These are phyloP conservation scores for Tetradesmus obliquus DNA, from an alignment of 139 green algal genomes.

Conservation along the genomic window DNA sequence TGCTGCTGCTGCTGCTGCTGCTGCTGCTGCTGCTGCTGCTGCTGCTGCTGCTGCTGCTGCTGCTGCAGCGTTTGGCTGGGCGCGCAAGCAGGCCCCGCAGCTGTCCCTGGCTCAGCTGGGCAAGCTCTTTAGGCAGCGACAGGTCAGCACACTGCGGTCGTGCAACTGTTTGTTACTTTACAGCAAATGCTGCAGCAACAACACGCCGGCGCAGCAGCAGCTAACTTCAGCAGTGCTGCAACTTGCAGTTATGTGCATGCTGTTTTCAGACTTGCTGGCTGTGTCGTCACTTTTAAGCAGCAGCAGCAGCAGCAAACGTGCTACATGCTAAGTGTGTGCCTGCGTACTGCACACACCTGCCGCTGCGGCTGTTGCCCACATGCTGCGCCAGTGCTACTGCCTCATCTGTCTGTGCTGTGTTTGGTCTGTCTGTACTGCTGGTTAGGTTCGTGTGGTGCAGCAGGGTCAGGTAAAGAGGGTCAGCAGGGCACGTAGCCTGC, in stretches of 20 bases:
- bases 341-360: not conserved
- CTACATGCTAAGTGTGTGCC: no score
- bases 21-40: not conserved
- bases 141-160: not conserved
- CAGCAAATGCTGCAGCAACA: not conserved
- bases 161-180: not conserved
- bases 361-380: not conserved
- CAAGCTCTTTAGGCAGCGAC: slow-evolving; percentile 15
- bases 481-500: not conserved
- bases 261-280: no score
- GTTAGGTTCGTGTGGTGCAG: slow-evolving; percentile 32
- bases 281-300: not conserved
- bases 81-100: slow-evolving; percentile 4
- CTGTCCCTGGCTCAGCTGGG: slow-evolving; percentile 4
- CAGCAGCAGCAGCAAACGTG: no score
- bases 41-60: not conserved
- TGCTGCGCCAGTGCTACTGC: not conserved
- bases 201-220: not conserved
- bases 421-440: not conserved
- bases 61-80: slow-evolving; percentile 27
- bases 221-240: not conserved
- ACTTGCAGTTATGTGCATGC: no score
- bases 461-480: slow-evolving; percentile 12
- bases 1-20: not conserved
- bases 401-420: not conserved